Base-by-base conservation (phyloP, 1,139 yeast genomes). In the Lodderomyces pseudojiufengensis region DNA sequence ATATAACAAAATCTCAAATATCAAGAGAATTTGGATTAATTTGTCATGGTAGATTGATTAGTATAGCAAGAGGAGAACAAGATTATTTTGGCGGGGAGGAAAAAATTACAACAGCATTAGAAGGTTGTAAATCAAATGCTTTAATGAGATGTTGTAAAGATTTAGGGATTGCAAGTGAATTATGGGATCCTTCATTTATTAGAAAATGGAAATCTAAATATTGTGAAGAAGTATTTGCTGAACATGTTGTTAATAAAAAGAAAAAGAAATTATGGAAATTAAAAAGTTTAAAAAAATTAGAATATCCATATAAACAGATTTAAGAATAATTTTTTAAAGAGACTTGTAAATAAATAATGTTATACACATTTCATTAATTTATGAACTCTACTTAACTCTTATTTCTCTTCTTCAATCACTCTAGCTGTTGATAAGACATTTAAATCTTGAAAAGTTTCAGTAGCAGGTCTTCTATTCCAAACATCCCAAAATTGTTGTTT, bases 121-220 rank as follows among this genome's bases (percentile, higher is more conserved):
- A 92, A 62, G 98, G 98, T 10, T 92, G 98, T 61, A 88, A 88
- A 56, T 82, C 95, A 56, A 92, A 92, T 55, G 97, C 98, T 0
- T 67, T 92, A 59, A 92, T 92, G 97, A 76, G 98, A 55, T 90
- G 97, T 54, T 92, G 98, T 62, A 92, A 92, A 56, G 98, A 92
- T 62, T 70, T 92, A 50, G 97, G 97, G 4, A 84, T 92, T 49
- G 98, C 97, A 2, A 84, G 95, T 42, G 98, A 92, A 53, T 69
- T 92, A 38, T 92, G 98, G 98, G 98, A 92, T 55, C 98, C 98
- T 1, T 67, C 78, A 29, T 92, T 90, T 51, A 88, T 92, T 44
- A 76, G 92, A 46, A 61, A 64, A 27, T 92, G 88, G 73, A 92
- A 90, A 60, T 73, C 73, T 51, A 69, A 77, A 48, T 60, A 78